Percentiles rank a stretch among this genome's conserved stretches.
phyloP scores from a whole-genome alignment of 805 yeast genomes.

The Kuraishia capsulata region DNA sequence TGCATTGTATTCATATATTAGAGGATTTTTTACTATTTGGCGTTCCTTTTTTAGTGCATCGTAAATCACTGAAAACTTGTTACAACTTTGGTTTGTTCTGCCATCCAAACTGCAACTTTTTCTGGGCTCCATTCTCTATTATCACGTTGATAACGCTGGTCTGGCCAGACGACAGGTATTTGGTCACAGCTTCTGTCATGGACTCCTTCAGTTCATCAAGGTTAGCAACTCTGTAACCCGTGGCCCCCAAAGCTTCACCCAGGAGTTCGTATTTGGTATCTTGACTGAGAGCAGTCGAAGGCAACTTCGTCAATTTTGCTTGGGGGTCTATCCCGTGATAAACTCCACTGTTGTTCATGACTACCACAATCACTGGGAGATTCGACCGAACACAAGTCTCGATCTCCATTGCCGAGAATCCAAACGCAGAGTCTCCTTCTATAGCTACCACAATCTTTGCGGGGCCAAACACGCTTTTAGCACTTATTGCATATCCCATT shows the following conservation, averaged over 20 bases:
- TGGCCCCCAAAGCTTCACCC: constrained; percentile 47
- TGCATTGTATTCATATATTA: no score
- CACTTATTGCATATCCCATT: constrained; percentile 58
- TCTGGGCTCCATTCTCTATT: constrained; percentile 49
- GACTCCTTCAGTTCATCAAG: constrained; percentile 26
- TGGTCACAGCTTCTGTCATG: constrained; percentile 25
- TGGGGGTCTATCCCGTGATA: constrained; percentile 49
- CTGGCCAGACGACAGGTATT: constrained; percentile 15
- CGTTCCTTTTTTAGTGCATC: background rate
- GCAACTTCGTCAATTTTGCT: constrained; percentile 23
- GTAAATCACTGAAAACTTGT: background rate
- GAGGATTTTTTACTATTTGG: no score
- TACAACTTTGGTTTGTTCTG: constrained; percentile 33
- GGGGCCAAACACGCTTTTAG: constrained; percentile 35
- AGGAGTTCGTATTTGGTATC: constrained; percentile 49
- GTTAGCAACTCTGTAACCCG: constrained; percentile 38
- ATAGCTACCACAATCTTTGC: constrained; percentile 41
- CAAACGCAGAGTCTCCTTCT: constrained; percentile 75
- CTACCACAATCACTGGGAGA: constrained; percentile 45
- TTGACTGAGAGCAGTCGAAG: constrained; percentile 51
- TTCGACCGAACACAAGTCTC: constrained; percentile 54
- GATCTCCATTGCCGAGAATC: constrained; percentile 64
- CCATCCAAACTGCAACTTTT: constrained; percentile 59
- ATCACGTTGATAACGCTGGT: constrained; percentile 49
- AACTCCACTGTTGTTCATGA: constrained; percentile 70